A percentile compares a stretch with the other conserved stretches of the same genome.
Evolutionary conservation across 345 rosid species (phyloP).

Genomic region (Punica granatum): DNA sequence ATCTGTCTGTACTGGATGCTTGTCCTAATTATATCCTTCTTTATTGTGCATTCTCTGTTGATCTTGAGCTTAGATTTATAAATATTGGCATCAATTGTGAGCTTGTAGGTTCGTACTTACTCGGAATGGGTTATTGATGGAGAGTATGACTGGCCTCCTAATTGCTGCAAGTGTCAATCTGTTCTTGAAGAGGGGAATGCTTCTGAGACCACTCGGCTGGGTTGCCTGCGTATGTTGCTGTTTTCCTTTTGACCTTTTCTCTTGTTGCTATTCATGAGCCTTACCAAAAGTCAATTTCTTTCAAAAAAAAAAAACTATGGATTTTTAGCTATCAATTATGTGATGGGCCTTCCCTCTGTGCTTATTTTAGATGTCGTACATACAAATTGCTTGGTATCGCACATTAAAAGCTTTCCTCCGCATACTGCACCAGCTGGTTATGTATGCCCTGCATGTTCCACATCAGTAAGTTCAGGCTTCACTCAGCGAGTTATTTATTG

Average conservation of each 20-base stretch:
- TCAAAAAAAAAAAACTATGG: not conserved
- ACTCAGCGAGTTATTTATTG: not conserved
- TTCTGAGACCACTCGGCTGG: slow-evolving; percentile 79
- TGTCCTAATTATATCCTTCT: slow-evolving; percentile 1
- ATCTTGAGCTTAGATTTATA: not conserved
- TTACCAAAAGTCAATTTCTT: no score
- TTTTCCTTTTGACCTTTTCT: not conserved
- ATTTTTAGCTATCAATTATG: slow-evolving; percentile 2
- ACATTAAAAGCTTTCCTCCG: slow-evolving; percentile 75
- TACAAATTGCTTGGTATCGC: slow-evolving; percentile 79
- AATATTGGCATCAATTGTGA: not conserved
- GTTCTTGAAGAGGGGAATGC: slow-evolving; percentile 59
- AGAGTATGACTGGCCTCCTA: slow-evolving; percentile 93
- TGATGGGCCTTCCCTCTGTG: slow-evolving; percentile 14
- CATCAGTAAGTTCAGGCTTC: slow-evolving; percentile 45
- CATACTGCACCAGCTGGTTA: slow-evolving; percentile 99
- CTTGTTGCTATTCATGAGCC: not conserved
- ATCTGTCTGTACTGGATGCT: not conserved
- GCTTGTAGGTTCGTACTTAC: slow-evolving; percentile 74
- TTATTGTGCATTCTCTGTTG: not conserved
- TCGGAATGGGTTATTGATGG: slow-evolving; percentile 99
- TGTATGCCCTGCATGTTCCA: slow-evolving; percentile 77
- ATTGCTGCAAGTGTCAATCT: slow-evolving; percentile 78
- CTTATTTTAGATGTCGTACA: slow-evolving; percentile 67
- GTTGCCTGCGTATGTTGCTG: slow-evolving; percentile 82